Percentiles rank a stretch among this genome's conserved stretches.
phyloP scores from a whole-genome alignment of 106 monocot genomes.

The Iris macrosiphon region DNA sequence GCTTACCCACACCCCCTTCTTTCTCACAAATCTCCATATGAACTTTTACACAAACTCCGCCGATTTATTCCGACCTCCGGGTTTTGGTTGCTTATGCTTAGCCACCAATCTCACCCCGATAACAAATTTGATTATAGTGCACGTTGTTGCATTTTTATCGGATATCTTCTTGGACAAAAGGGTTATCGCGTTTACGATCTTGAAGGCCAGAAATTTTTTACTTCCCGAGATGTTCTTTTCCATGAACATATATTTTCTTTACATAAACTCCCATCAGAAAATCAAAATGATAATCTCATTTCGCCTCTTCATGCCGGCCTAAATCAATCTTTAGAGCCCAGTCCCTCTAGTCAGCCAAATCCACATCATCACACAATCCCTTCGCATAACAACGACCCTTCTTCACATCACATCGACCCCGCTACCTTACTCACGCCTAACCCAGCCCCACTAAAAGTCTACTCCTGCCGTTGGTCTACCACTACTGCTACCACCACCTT shows the following conservation, averaged over 20 bases:
- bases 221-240: background rate
- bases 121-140: background rate
- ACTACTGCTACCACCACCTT: too few relatives aligned
- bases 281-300: too few relatives aligned
- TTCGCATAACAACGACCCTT: background rate
- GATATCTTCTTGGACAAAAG: background rate
- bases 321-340: too few relatives aligned
- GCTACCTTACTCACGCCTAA: background rate
- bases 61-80: background rate
- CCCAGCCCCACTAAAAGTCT: too few relatives aligned
- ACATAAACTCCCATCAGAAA: too few relatives aligned
- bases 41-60: background rate
- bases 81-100: background rate
- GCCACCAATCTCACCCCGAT: background rate
- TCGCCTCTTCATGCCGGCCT: too few relatives aligned
- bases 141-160: background rate
- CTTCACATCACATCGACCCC: background rate
- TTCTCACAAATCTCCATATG: background rate
- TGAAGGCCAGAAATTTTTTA: background rate
- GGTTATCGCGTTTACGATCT: slow-evolving; percentile 2
- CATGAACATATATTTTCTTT: background rate
- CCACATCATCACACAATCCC: background rate
- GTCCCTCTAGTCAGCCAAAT: too few relatives aligned
- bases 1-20: background rate
- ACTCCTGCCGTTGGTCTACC: too few relatives aligned